Evolutionary conservation across 495 filamentous ascomycete species (phyloP), one percentile per base, ranked within the genome.

Genomic region (Aspergillus campestris): DNA sequence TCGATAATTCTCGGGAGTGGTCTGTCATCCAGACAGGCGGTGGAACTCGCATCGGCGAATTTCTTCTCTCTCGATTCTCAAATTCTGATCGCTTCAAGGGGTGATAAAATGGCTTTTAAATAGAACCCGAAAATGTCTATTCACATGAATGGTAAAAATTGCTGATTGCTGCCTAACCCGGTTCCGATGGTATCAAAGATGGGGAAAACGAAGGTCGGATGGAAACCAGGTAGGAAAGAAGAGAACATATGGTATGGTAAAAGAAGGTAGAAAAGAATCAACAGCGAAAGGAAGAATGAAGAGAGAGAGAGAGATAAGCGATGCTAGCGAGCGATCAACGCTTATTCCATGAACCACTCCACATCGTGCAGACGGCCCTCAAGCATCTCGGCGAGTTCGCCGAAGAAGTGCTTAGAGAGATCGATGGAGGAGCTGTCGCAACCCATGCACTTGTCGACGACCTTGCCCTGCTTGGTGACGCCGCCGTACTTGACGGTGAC

Each of bases 391-490:
- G 62, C 62, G 13, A 77, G 36, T 32, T 60, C 41, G 7, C 51
- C 43, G 58, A 73, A 77, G 39, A 73, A 55, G 44, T 59, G 52
- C 18, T 61, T 60, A 7, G 72, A 74, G 50, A 74, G 58, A 52
- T 77, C 74, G 36, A 77, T 59, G 39, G 64, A 66, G 49, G 34
- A 38, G 42, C 58, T 49, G 44, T 62, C 45, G 56, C 86, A 89
- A 56, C 83, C 82, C 59, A 75, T 75, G 71, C 86, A 91, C 67
- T 86, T 84, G 74, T 91, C 86, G 34, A 77, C 78, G 38, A 87
- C 77, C 9, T 43, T 71, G 32, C 77, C 84, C 5, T 50, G 70
- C 40, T 57, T 55, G 12, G 74, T 74, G 60, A 76, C 78, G 62
- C 81, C 82, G 29, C 63, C 58, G 51, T 69, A 65, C 15, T 48